These are phyloP conservation scores for Lipomyces anomalus DNA, from an alignment of 805 yeast species.

Conservation along the genomic window DNA sequence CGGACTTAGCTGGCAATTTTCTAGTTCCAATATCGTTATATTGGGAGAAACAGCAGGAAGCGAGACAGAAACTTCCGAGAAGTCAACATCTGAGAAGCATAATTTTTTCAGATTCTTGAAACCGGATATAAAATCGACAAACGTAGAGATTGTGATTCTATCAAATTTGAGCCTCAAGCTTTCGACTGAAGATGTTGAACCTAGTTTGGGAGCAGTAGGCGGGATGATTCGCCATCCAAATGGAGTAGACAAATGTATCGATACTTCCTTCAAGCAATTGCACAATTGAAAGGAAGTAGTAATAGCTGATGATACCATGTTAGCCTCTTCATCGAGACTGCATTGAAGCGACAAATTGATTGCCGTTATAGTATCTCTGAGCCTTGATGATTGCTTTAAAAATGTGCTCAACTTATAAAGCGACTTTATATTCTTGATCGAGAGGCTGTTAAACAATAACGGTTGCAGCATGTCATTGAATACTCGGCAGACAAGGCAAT, in stretches of 20 bases:
- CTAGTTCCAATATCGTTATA: background rate
- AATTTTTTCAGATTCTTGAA: background rate
- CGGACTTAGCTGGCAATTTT: background rate
- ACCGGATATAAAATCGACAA: background rate
- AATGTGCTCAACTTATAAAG: constrained; percentile 9
- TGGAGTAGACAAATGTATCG: constrained; percentile 11
- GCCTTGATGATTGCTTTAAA: constrained; percentile 7
- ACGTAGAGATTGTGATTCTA: background rate
- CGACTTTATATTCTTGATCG: constrained; percentile 7
- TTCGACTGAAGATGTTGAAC: background rate
- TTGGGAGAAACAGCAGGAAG: background rate
- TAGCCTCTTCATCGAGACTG: constrained; percentile 21
- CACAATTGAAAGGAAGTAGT: constrained; percentile 8
- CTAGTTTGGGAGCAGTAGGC: background rate
- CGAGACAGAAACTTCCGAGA: background rate
- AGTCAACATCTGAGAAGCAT: background rate
- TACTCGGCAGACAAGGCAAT: constrained; percentile 7
- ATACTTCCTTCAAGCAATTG: background rate
- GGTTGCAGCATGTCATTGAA: constrained; percentile 20
- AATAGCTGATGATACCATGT: constrained; percentile 21
- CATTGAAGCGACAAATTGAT: constrained; percentile 13
- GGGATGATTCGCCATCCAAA: constrained; percentile 19
- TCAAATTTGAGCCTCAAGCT: background rate
- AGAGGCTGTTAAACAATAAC: constrained; percentile 9
- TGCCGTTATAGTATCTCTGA: constrained; percentile 1